These are phyloP conservation scores for Aspergillus uvarum DNA, from an alignment of 2,329 filamentous ascomycete genomes.

Conservation along the genomic window DNA sequence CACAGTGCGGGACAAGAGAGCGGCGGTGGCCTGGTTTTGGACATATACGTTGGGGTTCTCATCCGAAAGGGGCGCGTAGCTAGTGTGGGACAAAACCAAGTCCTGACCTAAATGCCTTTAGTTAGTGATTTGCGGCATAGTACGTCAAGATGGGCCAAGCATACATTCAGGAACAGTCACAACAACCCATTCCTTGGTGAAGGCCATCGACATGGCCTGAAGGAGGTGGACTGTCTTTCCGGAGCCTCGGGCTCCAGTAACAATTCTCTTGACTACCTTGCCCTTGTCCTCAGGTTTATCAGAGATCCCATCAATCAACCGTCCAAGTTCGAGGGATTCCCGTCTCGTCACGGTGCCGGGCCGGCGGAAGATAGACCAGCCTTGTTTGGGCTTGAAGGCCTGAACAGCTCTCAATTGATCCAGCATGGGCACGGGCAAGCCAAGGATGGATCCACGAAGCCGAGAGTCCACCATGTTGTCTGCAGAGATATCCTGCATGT, in stretches of 20 bases:
- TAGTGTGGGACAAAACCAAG: constrained; percentile 73
- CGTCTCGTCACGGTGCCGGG: constrained; percentile 76
- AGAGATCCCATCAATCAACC: constrained; percentile 59
- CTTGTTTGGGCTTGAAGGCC: constrained; percentile 87
- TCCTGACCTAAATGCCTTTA: constrained; percentile 65
- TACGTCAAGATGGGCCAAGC: constrained; percentile 21
- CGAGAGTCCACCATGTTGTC: constrained; percentile 56
- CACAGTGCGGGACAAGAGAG: constrained; percentile 69
- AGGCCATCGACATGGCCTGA: constrained; percentile 78
- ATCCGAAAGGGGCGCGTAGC: constrained; percentile 70
- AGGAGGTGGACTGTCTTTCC: constrained; percentile 87
- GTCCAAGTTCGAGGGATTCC: constrained; percentile 73
- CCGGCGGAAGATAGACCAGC: constrained; percentile 80
- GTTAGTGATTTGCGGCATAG: constrained; percentile 17
- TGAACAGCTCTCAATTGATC: constrained; percentile 80
- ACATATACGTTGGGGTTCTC: constrained; percentile 60
- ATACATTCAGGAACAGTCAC: constrained; percentile 85
- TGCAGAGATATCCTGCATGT: constrained; percentile 61
- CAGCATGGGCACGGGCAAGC: constrained; percentile 67
- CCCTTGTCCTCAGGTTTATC: constrained; percentile 39
- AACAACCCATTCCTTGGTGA: constrained; percentile 83
- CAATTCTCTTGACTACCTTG: constrained; percentile 55
- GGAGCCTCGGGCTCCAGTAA: constrained; percentile 70
- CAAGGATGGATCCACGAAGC: constrained; percentile 66
- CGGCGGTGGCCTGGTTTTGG: constrained; percentile 75